Base-by-base conservation (phyloP, 2,329 filamentous ascomycete genomes). In the Verticillium alfalfae region DNA sequence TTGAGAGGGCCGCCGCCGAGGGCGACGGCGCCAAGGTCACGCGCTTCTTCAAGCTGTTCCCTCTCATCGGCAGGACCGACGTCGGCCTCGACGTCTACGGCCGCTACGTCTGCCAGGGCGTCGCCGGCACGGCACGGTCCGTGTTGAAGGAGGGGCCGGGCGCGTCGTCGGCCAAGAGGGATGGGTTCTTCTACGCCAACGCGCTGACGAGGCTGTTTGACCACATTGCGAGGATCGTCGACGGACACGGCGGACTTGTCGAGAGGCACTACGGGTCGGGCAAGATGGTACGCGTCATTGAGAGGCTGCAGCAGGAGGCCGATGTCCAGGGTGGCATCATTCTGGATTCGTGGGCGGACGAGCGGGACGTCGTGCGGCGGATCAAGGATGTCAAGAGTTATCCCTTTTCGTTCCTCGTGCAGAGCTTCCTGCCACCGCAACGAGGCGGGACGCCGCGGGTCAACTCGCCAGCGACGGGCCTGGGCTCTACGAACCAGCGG, bases 341-440 rank as follows among this genome's bases (percentile, higher is more conserved):
- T 62, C 80, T 99, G 59, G 95, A 99, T 72, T 95, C 93, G 0
- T 99, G 95, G 93, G 89, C 88, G 61, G 95, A 99, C 66, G 94
- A 98, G 71, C 85, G 93, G 63, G 85, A 81, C 63, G 86, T 99
- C 57, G 91, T 94, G 71, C 86, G 94, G 68, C 92, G 90, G 71
- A 80, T 99, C 64, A 98, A 91, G 2, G 95, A 99, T 70, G 92
- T 97, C 74, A 98, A 96, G 78, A 97, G 93, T 61, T 99, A 99
- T 72, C 93, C 95, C 0, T 99, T 97, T 74, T 97, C 93, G 0
- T 99, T 99, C 71, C 79, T 99, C 55, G 93, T 98, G 0, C 93
- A 97, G 75, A 97, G 93, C 77, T 97, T 97, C 72, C 74, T 97
- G 56, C 87, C 91, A 0, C 81, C 84, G 36, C 89, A 92, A 62